phyloP scores from a whole-genome alignment of 1,139 yeast species.

The Chernovozyma aurita region DNA sequence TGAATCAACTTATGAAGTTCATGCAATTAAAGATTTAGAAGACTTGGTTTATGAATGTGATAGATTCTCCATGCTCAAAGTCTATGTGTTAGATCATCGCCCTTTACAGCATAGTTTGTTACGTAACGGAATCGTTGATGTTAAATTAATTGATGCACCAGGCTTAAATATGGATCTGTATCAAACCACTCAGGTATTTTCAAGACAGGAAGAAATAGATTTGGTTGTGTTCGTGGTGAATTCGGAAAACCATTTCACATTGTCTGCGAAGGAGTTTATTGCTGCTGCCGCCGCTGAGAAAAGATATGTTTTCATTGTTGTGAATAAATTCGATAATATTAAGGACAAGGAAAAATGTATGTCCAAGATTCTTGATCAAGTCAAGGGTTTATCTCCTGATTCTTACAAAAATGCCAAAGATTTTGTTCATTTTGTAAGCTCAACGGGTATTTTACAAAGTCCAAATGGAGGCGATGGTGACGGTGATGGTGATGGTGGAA shows the following conservation, averaged over 20 bases:
- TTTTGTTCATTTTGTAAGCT: constrained; percentile 91
- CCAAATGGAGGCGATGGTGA: constrained; percentile 27
- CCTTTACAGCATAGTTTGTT: constrained; percentile 67
- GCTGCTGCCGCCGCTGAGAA: constrained; percentile 89
- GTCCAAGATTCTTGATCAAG: constrained; percentile 75
- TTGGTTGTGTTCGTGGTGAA: constrained; percentile 93
- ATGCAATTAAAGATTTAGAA: constrained; percentile 53
- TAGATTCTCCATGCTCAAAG: constrained; percentile 66
- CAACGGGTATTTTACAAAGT: constrained; percentile 38
- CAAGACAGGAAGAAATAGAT: constrained; percentile 96
- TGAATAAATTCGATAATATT: constrained; percentile 85
- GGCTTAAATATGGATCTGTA: constrained; percentile 91
- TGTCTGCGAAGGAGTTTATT: constrained; percentile 91
- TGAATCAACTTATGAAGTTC: constrained; percentile 60
- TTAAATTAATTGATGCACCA: constrained; percentile 92
- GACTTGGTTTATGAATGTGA: constrained; percentile 74
- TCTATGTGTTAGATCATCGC: constrained; percentile 76
- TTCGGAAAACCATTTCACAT: constrained; percentile 93
- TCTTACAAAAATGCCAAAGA: constrained; percentile 82
- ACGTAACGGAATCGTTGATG: constrained; percentile 88
- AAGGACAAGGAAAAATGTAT: constrained; percentile 76
- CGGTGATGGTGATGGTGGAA: constrained; percentile 31
- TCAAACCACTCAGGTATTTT: constrained; percentile 91
- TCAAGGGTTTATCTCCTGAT: constrained; percentile 84
- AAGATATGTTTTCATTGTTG: constrained; percentile 88